Base-by-base conservation (phyloP, 2,329 filamentous ascomycete genomes). In the Lizonia empirigonia region DNA sequence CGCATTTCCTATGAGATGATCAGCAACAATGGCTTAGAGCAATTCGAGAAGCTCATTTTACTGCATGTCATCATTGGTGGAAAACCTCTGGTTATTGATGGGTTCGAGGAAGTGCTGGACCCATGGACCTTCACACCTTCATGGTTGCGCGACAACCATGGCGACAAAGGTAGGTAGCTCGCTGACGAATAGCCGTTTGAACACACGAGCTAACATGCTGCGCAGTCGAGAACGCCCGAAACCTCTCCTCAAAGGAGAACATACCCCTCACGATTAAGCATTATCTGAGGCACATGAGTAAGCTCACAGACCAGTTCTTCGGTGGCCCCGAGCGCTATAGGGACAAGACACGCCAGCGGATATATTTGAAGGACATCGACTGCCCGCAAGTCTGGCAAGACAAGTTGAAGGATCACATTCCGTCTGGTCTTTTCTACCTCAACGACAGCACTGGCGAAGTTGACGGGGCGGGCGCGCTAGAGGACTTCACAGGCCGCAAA, bases 321-420 rank as follows among this genome's bases (percentile, higher is more conserved):
- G 73, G 77, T 79, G 88, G 81, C 7, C 78, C 84, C 0, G 81
- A 80, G 37, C 93, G 90, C 57, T 96, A 88, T 69, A 86, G 86
- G 53, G 89, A 95, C 58, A 85, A 90, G 55, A 83, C 85, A 29
- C 82, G 89, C 18, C 94, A 99, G 69, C 85, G 94, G 10, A 84
- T 97, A 1, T 99, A 99, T 70, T 77, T 97, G 19, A 99, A 99
- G 68, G 94, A 99, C 68, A 97, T 99, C 52, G 94, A 99, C 71
- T 97, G 92, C 62, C 94, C 94, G 0, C 77, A 82, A 1, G 86
- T 93, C 50, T 99, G 94, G 94, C 85, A 87, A 42, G 82, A 93
- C 22, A 86, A 89, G 50, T 76, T 99, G 15, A 85, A 85, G 59
- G 86, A 88, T 40, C 78, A 90, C 23, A 87, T 97, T 5, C 92